Conservation (phyloP, 352 stramenopile species). For the Phytophthora pistaciae region DNA sequence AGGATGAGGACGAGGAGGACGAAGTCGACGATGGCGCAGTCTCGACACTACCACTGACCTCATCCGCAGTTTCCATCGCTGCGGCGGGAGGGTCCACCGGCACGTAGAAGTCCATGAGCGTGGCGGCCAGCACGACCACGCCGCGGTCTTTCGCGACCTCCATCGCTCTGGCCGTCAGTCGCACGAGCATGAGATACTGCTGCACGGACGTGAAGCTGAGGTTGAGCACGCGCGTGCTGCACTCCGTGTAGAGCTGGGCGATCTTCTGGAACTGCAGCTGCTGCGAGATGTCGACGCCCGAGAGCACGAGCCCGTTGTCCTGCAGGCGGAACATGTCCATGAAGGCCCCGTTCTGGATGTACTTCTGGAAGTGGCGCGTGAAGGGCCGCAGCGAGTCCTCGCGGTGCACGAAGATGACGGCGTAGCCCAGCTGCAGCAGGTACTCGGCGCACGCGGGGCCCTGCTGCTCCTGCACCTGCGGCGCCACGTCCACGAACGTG, state of each 20-base stretch:
- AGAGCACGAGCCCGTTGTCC: conserved; percentile 66
- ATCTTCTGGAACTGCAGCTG: conserved; percentile 78
- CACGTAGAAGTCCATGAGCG: conserved; percentile 88
- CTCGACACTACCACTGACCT: conserved; percentile 9
- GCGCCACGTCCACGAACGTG: conserved; percentile 81
- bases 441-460: conserved; percentile 83
- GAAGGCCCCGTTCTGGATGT: conserved; percentile 83
- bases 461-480: conserved; percentile 80
- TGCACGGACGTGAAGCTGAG: conserved; percentile 84
- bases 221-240: conserved; percentile 77
- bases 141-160: conserved; percentile 64
- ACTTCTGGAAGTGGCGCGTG: conserved; percentile 86
- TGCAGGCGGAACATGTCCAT: conserved; percentile 83
- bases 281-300: conserved; percentile 71
- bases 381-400: conserved; percentile 85
- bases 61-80: conserved; percentile 8
- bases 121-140: conserved; percentile 79
- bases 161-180: conserved; percentile 67
- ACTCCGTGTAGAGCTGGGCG: conserved; percentile 61
- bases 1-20: conserved; percentile 14
- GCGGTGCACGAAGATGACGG: conserved; percentile 85
- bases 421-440: conserved; percentile 80
- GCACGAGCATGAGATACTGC: conserved; percentile 83
- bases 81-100: conserved; percentile 35
- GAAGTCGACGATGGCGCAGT: conserved; percentile 19